Evolutionary conservation across 1,284 basidiomycete species (phyloP), one percentile per base, ranked within the genome.

Genomic region (Leucoagaricus sp.): DNA sequence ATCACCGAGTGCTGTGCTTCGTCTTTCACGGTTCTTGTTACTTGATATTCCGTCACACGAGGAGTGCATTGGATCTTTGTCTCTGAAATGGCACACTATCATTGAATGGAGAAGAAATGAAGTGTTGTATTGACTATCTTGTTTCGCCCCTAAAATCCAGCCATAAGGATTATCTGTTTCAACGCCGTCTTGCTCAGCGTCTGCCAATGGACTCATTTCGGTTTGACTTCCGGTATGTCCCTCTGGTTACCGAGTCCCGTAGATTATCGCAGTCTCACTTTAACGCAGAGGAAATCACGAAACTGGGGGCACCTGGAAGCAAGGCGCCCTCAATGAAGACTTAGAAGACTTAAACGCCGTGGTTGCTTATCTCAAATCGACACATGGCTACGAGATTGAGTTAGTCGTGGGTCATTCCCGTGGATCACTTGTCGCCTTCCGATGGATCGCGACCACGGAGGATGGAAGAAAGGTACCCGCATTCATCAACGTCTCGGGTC

Each of bases 151-250:
- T 19, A 10, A 33, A 28, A 10, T 28, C 19, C 68, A 91, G 89
- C 63, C 90, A 92, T 68, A 91, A 91, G 64, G 87, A 94, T 68
- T 93, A 93, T 72, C 71, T 91, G 49, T 93, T 88, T 73, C 88
- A 90, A 70, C 86, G 85, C 64, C 81, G 78, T n/a, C 81, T 93
- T 10, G 89, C 86, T 0, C 67, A 72, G 23, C 76, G 74, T n/a
- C 69, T 93, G 6, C 86, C 89, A 0, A 67, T 90, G 26, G 91
- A 93, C 67, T 91, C 89, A 1, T 91, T 93, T 67, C 81, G 91
- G 31, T 92, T 94, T 65, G 91, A 94, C 67, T 94, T 94, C 71
- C 80, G 91, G 89, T 89, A 63, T 56, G 81, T 70, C 48, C 40
- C 23, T 41, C 17, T 41, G 13, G 26, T 19, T 19, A 36, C 33